Conservation (phyloP, 2,329 filamentous ascomycete genomes). For the Xylaria sp. region DNA sequence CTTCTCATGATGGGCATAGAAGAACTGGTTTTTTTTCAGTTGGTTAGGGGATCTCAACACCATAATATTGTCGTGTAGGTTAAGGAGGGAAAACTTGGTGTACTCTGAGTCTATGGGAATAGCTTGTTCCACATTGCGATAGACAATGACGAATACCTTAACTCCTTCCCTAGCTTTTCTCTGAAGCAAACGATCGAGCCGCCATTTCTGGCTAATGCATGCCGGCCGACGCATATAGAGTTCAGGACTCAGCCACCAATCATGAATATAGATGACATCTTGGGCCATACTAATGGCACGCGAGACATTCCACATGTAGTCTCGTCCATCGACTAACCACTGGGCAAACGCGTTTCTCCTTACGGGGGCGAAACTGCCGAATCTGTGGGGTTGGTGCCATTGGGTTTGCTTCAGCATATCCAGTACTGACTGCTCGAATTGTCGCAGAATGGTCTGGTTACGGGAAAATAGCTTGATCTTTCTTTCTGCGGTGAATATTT, state of each 20-base stretch:
- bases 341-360: slow-evolving; percentile 88
- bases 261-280: slow-evolving; percentile 98
- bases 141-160: slow-evolving; percentile 97
- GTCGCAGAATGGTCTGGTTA: slow-evolving; percentile 87
- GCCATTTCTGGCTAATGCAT: slow-evolving; percentile 98
- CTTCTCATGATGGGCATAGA: slow-evolving; percentile 99
- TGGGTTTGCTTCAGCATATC: slow-evolving; percentile 85
- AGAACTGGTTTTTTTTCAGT: slow-evolving; percentile 98
- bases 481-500: slow-evolving; percentile 89
- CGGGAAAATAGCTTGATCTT: slow-evolving; percentile 91
- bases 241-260: slow-evolving; percentile 98
- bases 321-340: slow-evolving; percentile 95
- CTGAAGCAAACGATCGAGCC: slow-evolving; percentile 91
- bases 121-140: slow-evolving; percentile 96
- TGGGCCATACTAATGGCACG: slow-evolving; percentile 96
- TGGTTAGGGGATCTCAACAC: slow-evolving; percentile 97
- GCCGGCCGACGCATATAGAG: slow-evolving; percentile 94
- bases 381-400: slow-evolving; percentile 87
- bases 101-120: slow-evolving; percentile 98
- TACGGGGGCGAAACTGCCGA: slow-evolving; percentile 93
- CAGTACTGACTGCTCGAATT: slow-evolving; percentile 93
- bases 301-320: slow-evolving; percentile 99
- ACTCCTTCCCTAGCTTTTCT: slow-evolving; percentile 94
- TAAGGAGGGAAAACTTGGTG: slow-evolving; percentile 94
- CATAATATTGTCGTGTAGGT: slow-evolving; percentile 95